phyloP scores from a whole-genome alignment of 106 monocot genomes.

The Acanthochlamys bracteata region DNA sequence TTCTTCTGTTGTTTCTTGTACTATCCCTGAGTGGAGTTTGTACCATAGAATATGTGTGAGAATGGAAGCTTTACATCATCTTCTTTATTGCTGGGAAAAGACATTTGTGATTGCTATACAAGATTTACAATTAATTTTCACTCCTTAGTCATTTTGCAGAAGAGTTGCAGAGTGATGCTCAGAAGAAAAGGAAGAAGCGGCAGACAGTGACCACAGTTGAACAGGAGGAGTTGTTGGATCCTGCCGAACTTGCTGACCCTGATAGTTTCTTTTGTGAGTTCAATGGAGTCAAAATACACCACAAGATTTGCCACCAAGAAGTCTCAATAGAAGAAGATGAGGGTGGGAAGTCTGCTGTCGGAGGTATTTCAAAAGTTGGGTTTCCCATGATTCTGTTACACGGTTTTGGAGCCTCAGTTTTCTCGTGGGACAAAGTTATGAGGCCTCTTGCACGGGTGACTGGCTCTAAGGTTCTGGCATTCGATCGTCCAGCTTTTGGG shows the following conservation, averaged over 20 bases:
- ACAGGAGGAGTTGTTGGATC: constrained; percentile 70
- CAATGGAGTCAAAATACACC: constrained; percentile 70
- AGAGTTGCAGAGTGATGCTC: constrained; percentile 15
- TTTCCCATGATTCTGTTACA: constrained; percentile 69
- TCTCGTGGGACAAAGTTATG: constrained; percentile 78
- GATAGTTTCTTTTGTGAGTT: constrained; percentile 74
- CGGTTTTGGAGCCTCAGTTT: constrained; percentile 81
- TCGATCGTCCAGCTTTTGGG: constrained; percentile 93
- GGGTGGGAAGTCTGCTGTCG: neutral
- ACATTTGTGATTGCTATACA: no score
- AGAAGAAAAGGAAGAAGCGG: constrained; percentile 7
- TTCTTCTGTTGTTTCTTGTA: no score
- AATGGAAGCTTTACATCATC: no score
- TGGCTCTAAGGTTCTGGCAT: constrained; percentile 77
- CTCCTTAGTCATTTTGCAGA: no score
- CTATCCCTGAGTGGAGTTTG: no score
- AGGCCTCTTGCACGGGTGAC: constrained; percentile 43
- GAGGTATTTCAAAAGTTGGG: constrained; percentile 7
- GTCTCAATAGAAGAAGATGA: constrained; percentile 2
- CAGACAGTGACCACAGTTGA: constrained; percentile 59
- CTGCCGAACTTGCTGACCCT: constrained; percentile 49
- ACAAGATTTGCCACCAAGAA: constrained; percentile 52
- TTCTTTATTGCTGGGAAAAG: no score
- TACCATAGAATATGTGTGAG: no score
- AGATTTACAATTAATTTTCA: no score